phyloP scores from a whole-genome alignment of 371 early-diverging fungal genomes.

The Choanephora cucurbitarum region DNA sequence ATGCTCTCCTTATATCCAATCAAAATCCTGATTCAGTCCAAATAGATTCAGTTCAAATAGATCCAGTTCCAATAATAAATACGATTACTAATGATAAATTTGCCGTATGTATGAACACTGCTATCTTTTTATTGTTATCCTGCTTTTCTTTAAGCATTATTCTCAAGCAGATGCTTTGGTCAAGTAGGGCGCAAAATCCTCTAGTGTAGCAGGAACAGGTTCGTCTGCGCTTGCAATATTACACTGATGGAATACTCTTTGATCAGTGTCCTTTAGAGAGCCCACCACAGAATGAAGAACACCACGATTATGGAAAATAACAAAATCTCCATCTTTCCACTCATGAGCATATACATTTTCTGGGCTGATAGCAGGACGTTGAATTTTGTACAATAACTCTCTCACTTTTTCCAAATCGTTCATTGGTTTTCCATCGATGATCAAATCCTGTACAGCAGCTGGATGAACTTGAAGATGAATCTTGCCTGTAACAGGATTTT shows the following conservation, averaged over 20 bases:
- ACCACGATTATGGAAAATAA: slow-evolving; percentile 54
- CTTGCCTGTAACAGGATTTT: slow-evolving; percentile 51
- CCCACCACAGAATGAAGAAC: slow-evolving; percentile 52
- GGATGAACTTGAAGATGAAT: slow-evolving; percentile 56
- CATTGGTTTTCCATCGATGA: slow-evolving; percentile 52
- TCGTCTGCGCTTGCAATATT: slow-evolving; percentile 46
- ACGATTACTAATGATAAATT: no score
- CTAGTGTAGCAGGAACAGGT: slow-evolving; percentile 45
- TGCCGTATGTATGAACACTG: no score
- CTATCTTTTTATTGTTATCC: not conserved
- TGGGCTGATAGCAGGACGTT: slow-evolving; percentile 49
- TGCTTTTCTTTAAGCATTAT: not conserved
- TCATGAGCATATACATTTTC: slow-evolving; percentile 53
- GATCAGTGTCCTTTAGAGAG: slow-evolving; percentile 40
- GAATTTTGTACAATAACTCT: slow-evolving; percentile 44
- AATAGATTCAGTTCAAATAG: no score
- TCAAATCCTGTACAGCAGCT: slow-evolving; percentile 47
- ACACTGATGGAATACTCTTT: slow-evolving; percentile 52
- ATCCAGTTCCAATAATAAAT: no score
- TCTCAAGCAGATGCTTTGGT: slow-evolving; percentile 11
- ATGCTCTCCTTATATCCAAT: not conserved
- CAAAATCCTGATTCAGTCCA: no score
- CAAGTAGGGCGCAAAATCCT: slow-evolving; percentile 46
- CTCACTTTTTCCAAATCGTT: slow-evolving; percentile 49
- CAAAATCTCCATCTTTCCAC: slow-evolving; percentile 53